Percentiles rank a stretch among this genome's conserved stretches.
These are phyloP conservation scores for Onygenales sp. DNA, from an alignment of 2,329 filamentous ascomycete genomes.

Conservation along the genomic window DNA sequence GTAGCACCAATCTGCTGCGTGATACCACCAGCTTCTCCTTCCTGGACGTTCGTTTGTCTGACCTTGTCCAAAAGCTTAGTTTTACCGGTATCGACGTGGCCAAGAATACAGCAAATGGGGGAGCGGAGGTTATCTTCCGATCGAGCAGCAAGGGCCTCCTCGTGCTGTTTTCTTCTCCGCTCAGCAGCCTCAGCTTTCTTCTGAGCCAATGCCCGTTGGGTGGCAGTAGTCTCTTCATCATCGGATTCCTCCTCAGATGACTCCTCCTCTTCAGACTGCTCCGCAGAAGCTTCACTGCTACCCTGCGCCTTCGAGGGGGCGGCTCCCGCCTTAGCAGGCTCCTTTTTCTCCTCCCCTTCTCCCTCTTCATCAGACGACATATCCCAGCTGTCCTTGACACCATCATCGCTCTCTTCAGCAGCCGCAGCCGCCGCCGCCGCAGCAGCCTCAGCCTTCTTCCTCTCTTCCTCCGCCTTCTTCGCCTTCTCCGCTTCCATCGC, in stretches of 20 bases:
- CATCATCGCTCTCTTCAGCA: conserved; percentile 66
- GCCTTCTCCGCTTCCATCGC: conserved; percentile 47
- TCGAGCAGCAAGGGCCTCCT: conserved; percentile 80
- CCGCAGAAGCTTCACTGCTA: conserved; percentile 39
- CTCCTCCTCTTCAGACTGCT: conserved; percentile 50
- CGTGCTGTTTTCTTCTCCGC: conserved; percentile 77
- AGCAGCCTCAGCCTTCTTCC: conserved; percentile 60
- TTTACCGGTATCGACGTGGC: conserved; percentile 99
- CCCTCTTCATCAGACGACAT: conserved; percentile 51
- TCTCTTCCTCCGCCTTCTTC: conserved; percentile 54
- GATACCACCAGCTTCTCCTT: conserved; percentile 98
- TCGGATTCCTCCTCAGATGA: conserved; percentile 52
- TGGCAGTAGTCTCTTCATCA: conserved; percentile 68
- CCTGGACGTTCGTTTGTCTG: conserved; percentile 95
- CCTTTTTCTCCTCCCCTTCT: conserved; percentile 53
- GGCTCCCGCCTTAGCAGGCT: conserved; percentile 11
- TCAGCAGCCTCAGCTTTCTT: conserved; percentile 84
- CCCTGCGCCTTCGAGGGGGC: conserved; percentile 15
- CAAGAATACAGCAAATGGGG: conserved; percentile 98
- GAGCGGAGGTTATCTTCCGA: conserved; percentile 93
- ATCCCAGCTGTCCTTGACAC: conserved; percentile 93
- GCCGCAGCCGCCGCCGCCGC: conserved; percentile 66
- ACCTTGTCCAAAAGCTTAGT: conserved; percentile 99
- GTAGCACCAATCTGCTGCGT: conserved; percentile 99
- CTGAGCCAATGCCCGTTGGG: conserved; percentile 60